Base-by-base conservation (phyloP, 2,329 filamentous ascomycete species). In the Talaromyces piceae region DNA sequence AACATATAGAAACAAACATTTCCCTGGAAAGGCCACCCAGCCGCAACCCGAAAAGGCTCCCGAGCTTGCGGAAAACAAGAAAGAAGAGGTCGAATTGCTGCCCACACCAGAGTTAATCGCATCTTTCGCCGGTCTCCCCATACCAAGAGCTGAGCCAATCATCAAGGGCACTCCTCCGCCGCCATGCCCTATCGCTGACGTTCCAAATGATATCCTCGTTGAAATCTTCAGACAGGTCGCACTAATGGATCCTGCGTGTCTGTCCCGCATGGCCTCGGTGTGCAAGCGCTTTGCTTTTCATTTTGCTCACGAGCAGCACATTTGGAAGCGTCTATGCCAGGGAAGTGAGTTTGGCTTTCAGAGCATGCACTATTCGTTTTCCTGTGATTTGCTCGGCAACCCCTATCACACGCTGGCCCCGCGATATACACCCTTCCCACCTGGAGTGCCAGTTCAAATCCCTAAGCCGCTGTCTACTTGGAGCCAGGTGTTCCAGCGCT, bases 281-380 rank as follows among this genome's bases (percentile, higher is more conserved):
- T 97, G 91, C 74, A 94, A 89, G 66, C 82, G 86, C 12, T 74
- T 97, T 41, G 90, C 91, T 20, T 96, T 87, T 65, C 80, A 97
- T 18, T 84, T 95, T 46, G 77, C 82, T 26, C 87, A 86, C 5
- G 91, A 97, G 65, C 86, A 95, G 60, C 79, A 80, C 41, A 86
- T 95, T 60, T 98, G 93, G 91, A 88, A 84, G 53, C 79, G 82
- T 16, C 71, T 95, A 4, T 87, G 86, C 43, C 69, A 87, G 1
- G 85, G 83, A 0, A 55, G 70, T 11, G 81, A 88, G 63, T 85
- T 88, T 63, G 93, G 91, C 20, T 94, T 96, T 66, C 77, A 73
- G 4, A 81, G 78, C 28, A 95, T 97, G 88, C 84, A 88, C 64
- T 91, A 93, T 70, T 74, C 81, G 54, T 97, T 84, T 73, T 78